Percentiles rank a stretch among this genome's conserved stretches.
Conservation (phyloP, 2,329 filamentous ascomycete species). For the Pseudogymnoascus verrucosus region DNA sequence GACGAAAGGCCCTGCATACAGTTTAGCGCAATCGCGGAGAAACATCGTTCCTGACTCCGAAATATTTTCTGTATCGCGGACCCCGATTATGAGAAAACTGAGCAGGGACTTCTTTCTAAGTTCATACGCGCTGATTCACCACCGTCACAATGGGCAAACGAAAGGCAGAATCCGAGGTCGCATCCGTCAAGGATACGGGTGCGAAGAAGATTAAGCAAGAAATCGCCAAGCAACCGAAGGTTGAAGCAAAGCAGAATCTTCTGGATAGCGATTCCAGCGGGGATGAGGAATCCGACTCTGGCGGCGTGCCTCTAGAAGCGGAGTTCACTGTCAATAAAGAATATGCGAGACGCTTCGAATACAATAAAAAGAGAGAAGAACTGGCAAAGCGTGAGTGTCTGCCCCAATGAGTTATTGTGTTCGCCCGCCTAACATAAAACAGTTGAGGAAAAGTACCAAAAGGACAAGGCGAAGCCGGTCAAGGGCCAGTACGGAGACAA, state of each 20-base stretch:
- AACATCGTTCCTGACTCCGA: constrained; percentile 6
- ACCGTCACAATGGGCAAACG: constrained; percentile 26
- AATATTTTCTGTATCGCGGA: constrained; percentile 10
- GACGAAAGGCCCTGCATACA: constrained; percentile 9
- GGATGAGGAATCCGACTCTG: constrained; percentile 28
- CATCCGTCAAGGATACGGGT: constrained; percentile 12
- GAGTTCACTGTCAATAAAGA: constrained; percentile 80
- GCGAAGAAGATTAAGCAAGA: constrained; percentile 25
- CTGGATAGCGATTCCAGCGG: constrained; percentile 39
- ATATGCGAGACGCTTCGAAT: constrained; percentile 80
- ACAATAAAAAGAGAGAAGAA: constrained; percentile 97
- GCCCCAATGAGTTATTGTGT: constrained; percentile 11
- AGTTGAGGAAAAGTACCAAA: constrained; percentile 82
- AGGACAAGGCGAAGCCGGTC: constrained; percentile 33
- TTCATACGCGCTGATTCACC: background rate
- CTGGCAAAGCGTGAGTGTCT: constrained; percentile 52
- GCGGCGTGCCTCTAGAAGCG: constrained; percentile 28
- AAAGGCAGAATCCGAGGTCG: constrained; percentile 24
- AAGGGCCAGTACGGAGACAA: constrained; percentile 36
- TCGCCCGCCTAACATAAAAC: constrained; percentile 18
- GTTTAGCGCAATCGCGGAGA: constrained; percentile 9
- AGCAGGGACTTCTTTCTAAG: constrained; percentile 6
- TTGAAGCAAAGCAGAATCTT: constrained; percentile 31
- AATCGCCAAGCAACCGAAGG: constrained; percentile 15
- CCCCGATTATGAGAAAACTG: constrained; percentile 5